Base-by-base conservation (phyloP, 441 rosid genomes). In the Populus hybrid region DNA sequence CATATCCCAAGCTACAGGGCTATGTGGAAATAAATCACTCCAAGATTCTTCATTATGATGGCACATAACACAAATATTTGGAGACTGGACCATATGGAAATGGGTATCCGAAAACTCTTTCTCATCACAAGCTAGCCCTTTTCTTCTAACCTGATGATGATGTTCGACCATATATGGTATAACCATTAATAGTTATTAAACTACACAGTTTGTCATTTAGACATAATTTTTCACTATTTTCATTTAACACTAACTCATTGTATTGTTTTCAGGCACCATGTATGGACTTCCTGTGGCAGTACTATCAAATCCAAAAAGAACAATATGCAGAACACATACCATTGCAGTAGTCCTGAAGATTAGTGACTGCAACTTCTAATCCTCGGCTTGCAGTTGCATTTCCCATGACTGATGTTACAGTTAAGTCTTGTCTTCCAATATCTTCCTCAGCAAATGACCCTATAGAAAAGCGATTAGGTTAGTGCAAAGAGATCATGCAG, bases 371-470 rank as follows among this genome's bases (percentile, higher is more conserved):
- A 87, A 91, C 98, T 88, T 96, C 99, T 79, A 96, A 85, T 71
- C 98, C 99, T 86, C 98, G 86, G 86, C 98, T 93, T 83, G 98
- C 91, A 77, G 95, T 84, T 81, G 97, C 96, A 86, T 88, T 94
- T 83, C 98, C 99, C 85, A 91, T 84, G 73, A 86, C 90, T 21
- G 94, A 83, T 68, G 91, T 84, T 35, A 80, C 90, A 74, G 93
- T 78, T 71, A 87, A 83, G 76, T 89, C 92, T 84, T 91, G 99
- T 79, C 98, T 86, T 84, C 95, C 98, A 80, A 94, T 91, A 83
- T 96, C 99, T 88, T 96, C 99, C 86, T 94, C 99, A 42, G 99
- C 99, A 89, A 96, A 93, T 24, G 94, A 94, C 72, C 99, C 98
- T 93, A 45, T 7, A 71, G 21, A 77, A 59, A 61, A 72, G 26